phyloP scores from a whole-genome alignment of 2,329 filamentous ascomycete species.

The Colletotrichum endophyticum region DNA sequence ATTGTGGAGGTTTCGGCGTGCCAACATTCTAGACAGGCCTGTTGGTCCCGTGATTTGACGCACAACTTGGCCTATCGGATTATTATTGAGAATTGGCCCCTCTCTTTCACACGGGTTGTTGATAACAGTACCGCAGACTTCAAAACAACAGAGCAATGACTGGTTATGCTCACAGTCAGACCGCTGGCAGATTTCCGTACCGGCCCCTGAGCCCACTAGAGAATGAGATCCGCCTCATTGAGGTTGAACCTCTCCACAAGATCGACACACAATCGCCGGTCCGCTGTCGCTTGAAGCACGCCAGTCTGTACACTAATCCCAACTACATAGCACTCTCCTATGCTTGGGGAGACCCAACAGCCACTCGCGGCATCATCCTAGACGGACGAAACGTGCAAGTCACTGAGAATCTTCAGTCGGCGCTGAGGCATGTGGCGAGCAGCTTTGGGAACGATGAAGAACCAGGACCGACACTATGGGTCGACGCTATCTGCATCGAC shows the following conservation, averaged over 20 bases:
- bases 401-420: background rate
- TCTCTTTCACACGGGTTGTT: background rate
- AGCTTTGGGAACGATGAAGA: background rate
- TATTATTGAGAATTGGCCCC: no score
- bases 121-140: background rate
- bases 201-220: background rate
- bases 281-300: background rate
- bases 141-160: no score
- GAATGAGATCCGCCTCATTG: background rate
- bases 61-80: background rate
- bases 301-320: background rate
- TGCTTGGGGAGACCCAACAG: background rate
- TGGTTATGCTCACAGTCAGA: no score
- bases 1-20: background rate
- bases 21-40: background rate
- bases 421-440: background rate
- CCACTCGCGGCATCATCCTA: background rate
- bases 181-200: no score
- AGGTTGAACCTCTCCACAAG: background rate
- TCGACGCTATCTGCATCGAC: constrained; percentile 1
- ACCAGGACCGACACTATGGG: background rate
- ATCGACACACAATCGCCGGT: background rate
- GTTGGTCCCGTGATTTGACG: background rate
- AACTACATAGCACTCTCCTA: background rate
- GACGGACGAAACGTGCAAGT: background rate